Evolutionary conservation across 306 rosid species (phyloP).

Genomic region (Rubus idaeus): DNA sequence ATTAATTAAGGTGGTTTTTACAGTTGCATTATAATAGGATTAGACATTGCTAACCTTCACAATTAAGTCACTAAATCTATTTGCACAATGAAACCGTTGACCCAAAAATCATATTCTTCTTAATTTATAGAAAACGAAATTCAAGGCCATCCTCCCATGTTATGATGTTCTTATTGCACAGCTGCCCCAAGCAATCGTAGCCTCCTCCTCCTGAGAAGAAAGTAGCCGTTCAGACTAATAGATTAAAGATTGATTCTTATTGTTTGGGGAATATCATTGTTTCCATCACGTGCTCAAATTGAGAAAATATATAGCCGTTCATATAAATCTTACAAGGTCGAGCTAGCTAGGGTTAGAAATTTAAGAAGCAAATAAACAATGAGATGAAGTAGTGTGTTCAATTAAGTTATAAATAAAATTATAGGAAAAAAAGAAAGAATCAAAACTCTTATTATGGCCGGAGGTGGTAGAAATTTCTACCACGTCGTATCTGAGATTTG

Average conservation of each 20-base stretch:
- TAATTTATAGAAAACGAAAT: slow-evolving; percentile 25
- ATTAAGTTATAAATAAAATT: too few relatives aligned
- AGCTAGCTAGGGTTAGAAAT: neutral
- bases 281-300: slow-evolving; percentile 45
- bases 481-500: too few relatives aligned
- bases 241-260: neutral
- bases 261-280: slow-evolving; percentile 23
- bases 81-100: slow-evolving; percentile 37
- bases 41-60: neutral
- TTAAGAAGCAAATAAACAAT: neutral
- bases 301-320: slow-evolving; percentile 43
- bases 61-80: neutral
- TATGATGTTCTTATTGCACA: slow-evolving; percentile 6
- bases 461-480: too few relatives aligned
- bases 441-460: too few relatives aligned
- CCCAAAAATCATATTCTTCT: neutral
- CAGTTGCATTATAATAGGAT: slow-evolving; percentile 3
- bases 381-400: neutral
- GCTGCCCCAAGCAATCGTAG: neutral
- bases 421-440: too few relatives aligned
- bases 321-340: neutral
- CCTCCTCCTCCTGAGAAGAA: neutral
- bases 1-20: neutral
- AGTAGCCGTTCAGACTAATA: slow-evolving; percentile 7
- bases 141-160: slow-evolving; percentile 49